Base-by-base conservation (phyloP, 306 rosid species). In the Inga laurina region DNA sequence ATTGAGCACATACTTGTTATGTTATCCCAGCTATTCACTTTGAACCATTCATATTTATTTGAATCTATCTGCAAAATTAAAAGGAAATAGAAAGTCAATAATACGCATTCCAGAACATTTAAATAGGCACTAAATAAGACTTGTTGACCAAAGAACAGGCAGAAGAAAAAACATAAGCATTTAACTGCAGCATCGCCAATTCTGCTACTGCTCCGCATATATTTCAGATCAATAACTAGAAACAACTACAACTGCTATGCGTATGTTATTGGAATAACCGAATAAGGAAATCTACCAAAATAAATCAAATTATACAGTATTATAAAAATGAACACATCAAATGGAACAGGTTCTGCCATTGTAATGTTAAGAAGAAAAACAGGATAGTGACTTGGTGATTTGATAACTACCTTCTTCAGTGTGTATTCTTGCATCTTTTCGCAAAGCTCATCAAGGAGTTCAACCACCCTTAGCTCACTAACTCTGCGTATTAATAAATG, bases 361-460 rank as follows among this genome's bases (percentile, higher is more conserved):
- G 81, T 56, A 80, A 71, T 22, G 69, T 68, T 59, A 16, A 27
- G 61, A 44, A 61, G 75, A 66, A 73, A 8, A 74, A 64, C 41
- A 37, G 43, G 39, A 45, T 15, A 2, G 11, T 46, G 76, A 45
- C 41, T 32, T 43, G 80, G 59, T 54, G 6, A 49, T 35, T 37
- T 49, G 65, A 77, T 32, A 74, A 61, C 57, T 70, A 94, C 96
- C 99, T 88, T 85, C 81, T 85, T 74, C 34, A 92, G 88, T 21
- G 98, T 90, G 87, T 96, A 96, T 66, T 92, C 99, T 87, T 88
- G 94, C 99, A 96, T 96, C 93, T 94, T 96, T 39, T 94, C 97
- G 10, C 99, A 94, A 79, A 96, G 98, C 59, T 89, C 98, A 73
- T 96, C 98, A 6, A 96, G 97, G 76, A 96, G 99, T 80, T 96